Evolutionary conservation across 345 rosid species (phyloP).

Genomic region (Noccaea bulbosa): DNA sequence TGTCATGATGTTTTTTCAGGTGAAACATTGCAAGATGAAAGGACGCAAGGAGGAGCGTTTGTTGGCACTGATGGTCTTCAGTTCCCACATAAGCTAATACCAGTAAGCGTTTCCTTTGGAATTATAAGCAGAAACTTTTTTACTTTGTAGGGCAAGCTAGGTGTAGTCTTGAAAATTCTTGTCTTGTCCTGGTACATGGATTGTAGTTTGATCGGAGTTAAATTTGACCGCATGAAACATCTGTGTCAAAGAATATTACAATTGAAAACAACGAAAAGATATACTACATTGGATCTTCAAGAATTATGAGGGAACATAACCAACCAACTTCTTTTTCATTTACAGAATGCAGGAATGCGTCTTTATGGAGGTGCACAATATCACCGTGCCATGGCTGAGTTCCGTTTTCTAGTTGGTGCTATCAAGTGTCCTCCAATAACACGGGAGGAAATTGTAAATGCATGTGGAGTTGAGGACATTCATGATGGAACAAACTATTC

Average conservation of each 20-base stretch:
- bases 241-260: not conserved
- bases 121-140: not conserved
- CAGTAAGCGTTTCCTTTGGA: slow-evolving; percentile 53
- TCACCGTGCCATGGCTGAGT: slow-evolving; percentile 97
- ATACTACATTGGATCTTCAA: slow-evolving; percentile 17
- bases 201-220: slow-evolving; percentile 1
- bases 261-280: slow-evolving; percentile 17
- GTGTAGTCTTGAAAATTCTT: slow-evolving; percentile 8
- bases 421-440: slow-evolving; percentile 90
- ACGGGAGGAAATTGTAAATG: slow-evolving; percentile 93
- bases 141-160: slow-evolving; percentile 16
- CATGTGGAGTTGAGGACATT: slow-evolving; percentile 96
- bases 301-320: slow-evolving; percentile 12
- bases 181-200: slow-evolving; percentile 10
- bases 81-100: slow-evolving; percentile 85
- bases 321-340: slow-evolving; percentile 6
- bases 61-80: slow-evolving; percentile 82
- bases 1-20: slow-evolving; percentile 53
- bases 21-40: slow-evolving; percentile 87
- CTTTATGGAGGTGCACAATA: slow-evolving; percentile 97
- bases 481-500: slow-evolving; percentile 98
- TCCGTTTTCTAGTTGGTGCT: slow-evolving; percentile 91
- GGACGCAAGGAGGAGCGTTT: slow-evolving; percentile 80
- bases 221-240: slow-evolving; percentile 20
- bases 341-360: slow-evolving; percentile 93